Conservation (phyloP, 352 stramenopile genomes). For the Ophiocytium majus region DNA sequence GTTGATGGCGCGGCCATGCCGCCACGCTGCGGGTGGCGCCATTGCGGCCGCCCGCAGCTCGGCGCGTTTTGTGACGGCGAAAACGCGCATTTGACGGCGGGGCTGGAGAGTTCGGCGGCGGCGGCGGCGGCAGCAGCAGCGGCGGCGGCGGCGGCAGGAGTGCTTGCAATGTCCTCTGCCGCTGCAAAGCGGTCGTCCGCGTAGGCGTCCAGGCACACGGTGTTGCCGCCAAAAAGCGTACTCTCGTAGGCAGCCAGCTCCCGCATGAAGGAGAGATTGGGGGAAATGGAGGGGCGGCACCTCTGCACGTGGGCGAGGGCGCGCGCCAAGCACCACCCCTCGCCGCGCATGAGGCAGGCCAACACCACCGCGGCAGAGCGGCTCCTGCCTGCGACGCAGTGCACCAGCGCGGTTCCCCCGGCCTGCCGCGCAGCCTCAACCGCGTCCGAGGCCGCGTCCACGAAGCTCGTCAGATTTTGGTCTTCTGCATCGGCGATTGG, state of each 20-base stretch:
- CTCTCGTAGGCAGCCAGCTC: not conserved
- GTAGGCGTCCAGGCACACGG: not conserved
- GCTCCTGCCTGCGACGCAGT: not conserved
- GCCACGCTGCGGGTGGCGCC: too few relatives aligned
- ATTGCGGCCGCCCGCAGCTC: too few relatives aligned
- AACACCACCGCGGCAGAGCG: not conserved
- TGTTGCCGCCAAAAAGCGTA: not conserved
- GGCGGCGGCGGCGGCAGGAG: not conserved
- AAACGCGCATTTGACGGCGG: too few relatives aligned
- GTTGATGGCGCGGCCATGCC: too few relatives aligned
- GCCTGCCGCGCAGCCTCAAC: not conserved
- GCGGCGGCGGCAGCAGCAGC: too few relatives aligned
- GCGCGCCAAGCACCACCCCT: not conserved
- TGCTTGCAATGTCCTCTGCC: not conserved
- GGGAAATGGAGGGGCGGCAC: not conserved
- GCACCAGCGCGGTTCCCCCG: not conserved
- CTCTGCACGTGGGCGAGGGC: slow-evolving; percentile 10
- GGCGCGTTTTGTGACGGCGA: too few relatives aligned
- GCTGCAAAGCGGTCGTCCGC: not conserved
- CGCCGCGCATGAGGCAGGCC: not conserved
- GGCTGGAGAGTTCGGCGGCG: not conserved
- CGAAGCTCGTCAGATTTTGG: not conserved
- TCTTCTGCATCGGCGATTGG: not conserved
- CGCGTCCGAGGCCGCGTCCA: not conserved
- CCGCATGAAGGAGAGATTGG: not conserved